Evolutionary conservation across 305 asterid genomes (phyloP), one percentile per base, ranked within the genome.

Genomic region (Rubia peregrina): DNA sequence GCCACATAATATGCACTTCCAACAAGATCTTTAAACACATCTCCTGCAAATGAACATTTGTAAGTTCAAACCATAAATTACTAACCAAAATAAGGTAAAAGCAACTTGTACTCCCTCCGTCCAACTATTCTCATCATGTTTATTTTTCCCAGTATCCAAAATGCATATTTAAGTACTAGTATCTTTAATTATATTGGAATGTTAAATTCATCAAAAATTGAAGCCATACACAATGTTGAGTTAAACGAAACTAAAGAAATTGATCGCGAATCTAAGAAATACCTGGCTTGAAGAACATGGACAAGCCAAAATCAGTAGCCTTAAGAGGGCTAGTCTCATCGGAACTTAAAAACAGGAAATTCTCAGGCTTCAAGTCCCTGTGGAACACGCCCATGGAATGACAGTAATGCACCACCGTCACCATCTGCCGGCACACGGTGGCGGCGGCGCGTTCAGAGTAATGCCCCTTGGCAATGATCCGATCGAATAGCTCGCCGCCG

Each of bases 1-100:
- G 98, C 96, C 40, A 92, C 96, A 71, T 92, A 92, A 75, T 92
- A 92, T 67, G 98, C 91, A 82, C 97, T 92, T 46, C 98, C 98
- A 66, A 92, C 97, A 22, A 92, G 92, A 78, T 92, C 98, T 78
- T 73, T 83, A 83, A 92, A 90, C 30, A 68, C 73, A 69, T 90
- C 97, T 69, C 96, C 98, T 92, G 85, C 80, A 83, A 81, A 36
- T 55, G 10, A 46, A 22, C 53, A 74, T 71, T n/a, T 61, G 60
- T 57, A 61, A 67, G 70, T 65, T 41, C 53, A 74, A 69, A 64
- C 46, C 12, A 3, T 17, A 38, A 24, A 9, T 67, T 36, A 14
- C 46, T 14, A 13, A 19, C 6, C 44, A 3, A 8, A 12, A 17
- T 41, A n/a, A 17, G 51, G 26, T 59, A 68, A 67, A 67, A 67